A percentile compares a stretch with the other conserved stretches of the same genome.
These are phyloP conservation scores for Geotrichum fermentans DNA, from an alignment of 1,139 yeast species.

Conservation along the genomic window DNA sequence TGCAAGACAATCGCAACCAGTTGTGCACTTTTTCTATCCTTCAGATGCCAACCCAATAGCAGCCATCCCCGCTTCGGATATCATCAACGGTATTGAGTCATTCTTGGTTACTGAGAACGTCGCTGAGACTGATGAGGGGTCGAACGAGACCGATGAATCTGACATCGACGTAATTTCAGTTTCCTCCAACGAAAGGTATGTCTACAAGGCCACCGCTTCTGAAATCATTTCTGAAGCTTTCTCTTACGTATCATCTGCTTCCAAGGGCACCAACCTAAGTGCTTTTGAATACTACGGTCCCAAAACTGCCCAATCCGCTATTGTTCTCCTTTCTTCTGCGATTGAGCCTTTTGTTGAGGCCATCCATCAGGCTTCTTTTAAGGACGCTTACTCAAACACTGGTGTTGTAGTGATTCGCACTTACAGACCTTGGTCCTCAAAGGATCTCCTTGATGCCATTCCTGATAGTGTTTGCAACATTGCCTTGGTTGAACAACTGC, in stretches of 20 bases:
- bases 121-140: neutral
- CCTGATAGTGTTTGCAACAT: constrained; percentile 57
- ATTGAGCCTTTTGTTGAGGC: constrained; percentile 46
- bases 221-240: constrained; percentile 10
- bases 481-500: constrained; percentile 60
- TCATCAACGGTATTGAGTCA: constrained; percentile 26
- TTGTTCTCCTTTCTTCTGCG: constrained; percentile 60
- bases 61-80: constrained; percentile 15
- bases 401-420: constrained; percentile 57
- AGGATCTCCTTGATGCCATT: constrained; percentile 46
- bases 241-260: constrained; percentile 6
- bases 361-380: constrained; percentile 25
- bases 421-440: constrained; percentile 66
- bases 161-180: constrained; percentile 1
- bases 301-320: constrained; percentile 45
- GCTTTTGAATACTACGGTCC: constrained; percentile 44
- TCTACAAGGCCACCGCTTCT: neutral
- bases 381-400: constrained; percentile 39
- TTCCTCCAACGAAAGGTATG: neutral
- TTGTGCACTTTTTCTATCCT: constrained; percentile 56
- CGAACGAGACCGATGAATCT: neutral
- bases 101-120: constrained; percentile 1
- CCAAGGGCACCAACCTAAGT: constrained; percentile 10
- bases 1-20: constrained; percentile 47
- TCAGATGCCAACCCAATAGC: constrained; percentile 16